Evolutionary conservation across 352 stramenopile species (phyloP), one percentile per base, ranked within the genome.

Genomic region (Globisporangium orthogonon): DNA sequence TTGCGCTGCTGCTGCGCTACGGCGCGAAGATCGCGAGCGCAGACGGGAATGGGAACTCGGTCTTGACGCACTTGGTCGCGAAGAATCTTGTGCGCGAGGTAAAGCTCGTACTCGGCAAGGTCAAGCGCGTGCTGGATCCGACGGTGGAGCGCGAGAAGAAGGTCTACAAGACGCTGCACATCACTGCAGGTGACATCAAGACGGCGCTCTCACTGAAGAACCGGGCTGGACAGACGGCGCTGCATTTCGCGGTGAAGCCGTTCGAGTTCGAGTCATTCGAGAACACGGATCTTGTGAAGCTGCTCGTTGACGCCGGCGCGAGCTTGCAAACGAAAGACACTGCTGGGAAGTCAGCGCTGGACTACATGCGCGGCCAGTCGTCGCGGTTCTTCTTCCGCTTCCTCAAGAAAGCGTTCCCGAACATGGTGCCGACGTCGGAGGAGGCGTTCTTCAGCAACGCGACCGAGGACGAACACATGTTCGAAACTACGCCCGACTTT

Each of bases 231-330:
- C 63, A 84, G 50, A 86, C 77, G 0, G 71, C 67, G 1, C 58
- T 87, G 31, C 83, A 91, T 51, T 61, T 86, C 30, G 78, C 73
- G n/a, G 69, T 92, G 7, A 71, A 83, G 39, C 75, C 83, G 14
- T 61, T 78, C 7, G 55, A 64, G 28, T 85, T 81, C 40, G 78
- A 74, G 1, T 90, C 83, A 0, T 87, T 79, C 61, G 83, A 92
- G 54, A 92, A 89, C 49, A 69, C 65, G 0, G 37, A 53, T 10
- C 59, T 92, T 7, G 45, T 89, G 30, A 54, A 74, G 10, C 60
- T 87, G 15, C 60, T 92, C 1, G 39, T 89, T 10, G 57, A 69
- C 9, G 64, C 60, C 15, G 78, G 78, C 28, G 78, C 69, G 1
- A 69, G 57, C 29, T 37, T 87, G 6, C 46, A 69, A 2, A 51